Percentiles rank a stretch among this genome's conserved stretches.
phyloP scores from a whole-genome alignment of 2,329 filamentous ascomycete genomes.

The Colletotrichum lini region DNA sequence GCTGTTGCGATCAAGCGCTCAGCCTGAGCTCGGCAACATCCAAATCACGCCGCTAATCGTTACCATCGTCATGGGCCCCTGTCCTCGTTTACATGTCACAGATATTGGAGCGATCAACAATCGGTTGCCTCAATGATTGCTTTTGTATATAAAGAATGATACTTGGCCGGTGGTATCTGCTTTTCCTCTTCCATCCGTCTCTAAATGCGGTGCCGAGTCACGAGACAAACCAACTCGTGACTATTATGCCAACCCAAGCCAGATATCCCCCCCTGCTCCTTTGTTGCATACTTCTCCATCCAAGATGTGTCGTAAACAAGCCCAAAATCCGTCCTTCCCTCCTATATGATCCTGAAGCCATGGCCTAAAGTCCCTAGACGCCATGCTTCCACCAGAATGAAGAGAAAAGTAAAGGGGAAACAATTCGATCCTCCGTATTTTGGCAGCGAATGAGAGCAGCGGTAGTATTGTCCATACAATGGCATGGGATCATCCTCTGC shows the following conservation, averaged over 20 bases:
- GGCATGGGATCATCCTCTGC: background rate
- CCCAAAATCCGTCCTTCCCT: background rate
- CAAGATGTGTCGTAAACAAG: background rate
- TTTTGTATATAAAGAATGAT: conserved; percentile 35
- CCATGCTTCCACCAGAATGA: background rate
- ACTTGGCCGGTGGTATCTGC: conserved; percentile 39
- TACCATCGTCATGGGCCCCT: too few species aligned
- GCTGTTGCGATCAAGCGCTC: background rate
- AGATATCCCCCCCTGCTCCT: background rate
- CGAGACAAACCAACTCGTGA: conserved; percentile 7
- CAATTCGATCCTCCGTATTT: background rate
- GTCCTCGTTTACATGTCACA: background rate
- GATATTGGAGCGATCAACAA: background rate
- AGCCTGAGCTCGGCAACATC: background rate
- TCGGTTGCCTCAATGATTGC: background rate
- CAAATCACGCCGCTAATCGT: background rate
- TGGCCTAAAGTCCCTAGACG: background rate
- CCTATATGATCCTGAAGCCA: conserved; percentile 4
- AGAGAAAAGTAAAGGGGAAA: background rate
- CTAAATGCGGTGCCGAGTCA: conserved; percentile 35
- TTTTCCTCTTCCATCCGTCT: conserved; percentile 38
- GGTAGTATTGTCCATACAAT: background rate
- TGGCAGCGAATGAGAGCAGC: conserved; percentile 14
- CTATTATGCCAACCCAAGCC: conserved; percentile 28
- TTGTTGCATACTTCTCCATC: background rate